Conservation (phyloP, 176 grass and related monocot genomes). For the Cocos nucifera region DNA sequence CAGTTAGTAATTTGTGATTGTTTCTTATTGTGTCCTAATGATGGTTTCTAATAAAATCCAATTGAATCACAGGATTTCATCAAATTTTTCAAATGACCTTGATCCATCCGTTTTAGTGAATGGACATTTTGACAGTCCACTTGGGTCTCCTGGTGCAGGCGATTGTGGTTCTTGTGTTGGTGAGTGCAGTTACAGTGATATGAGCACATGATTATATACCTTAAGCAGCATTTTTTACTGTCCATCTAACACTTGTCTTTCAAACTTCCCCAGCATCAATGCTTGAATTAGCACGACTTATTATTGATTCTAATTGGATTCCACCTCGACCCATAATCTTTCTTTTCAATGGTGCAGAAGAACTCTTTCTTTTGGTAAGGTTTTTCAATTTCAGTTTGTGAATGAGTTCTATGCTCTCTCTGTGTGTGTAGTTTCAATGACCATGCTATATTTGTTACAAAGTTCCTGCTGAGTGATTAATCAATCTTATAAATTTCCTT, state of each 20-base stretch:
- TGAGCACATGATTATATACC: neutral
- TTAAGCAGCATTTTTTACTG: too few relatives aligned
- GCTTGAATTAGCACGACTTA: constrained; percentile 90
- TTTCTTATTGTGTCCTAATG: neutral
- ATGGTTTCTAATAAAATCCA: constrained; percentile 38
- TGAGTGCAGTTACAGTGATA: constrained; percentile 25
- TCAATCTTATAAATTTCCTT: too few relatives aligned
- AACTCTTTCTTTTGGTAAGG: constrained; percentile 98
- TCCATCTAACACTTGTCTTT: too few relatives aligned
- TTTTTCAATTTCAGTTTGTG: constrained; percentile 2
- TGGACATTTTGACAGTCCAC: constrained; percentile 93
- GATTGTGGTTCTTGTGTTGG: constrained; percentile 99
- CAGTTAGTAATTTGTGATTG: too few relatives aligned
- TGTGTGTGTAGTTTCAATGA: too few relatives aligned
- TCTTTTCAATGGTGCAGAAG: constrained; percentile 98
- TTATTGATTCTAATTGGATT: constrained; percentile 84
- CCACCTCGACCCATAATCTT: constrained; percentile 86
- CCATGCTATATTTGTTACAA: too few relatives aligned
- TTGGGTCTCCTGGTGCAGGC: constrained; percentile 88
- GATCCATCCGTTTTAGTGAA: constrained; percentile 87
- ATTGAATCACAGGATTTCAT: constrained; percentile 89
- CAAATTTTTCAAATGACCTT: constrained; percentile 88
- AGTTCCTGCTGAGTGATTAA: too few relatives aligned
- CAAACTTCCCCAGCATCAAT: constrained; percentile 74
- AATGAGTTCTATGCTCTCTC: too few relatives aligned